Evolutionary conservation across 2,329 filamentous ascomycete genomes (phyloP), one percentile per base, ranked within the genome.

Genomic region (Daldinia sp.): DNA sequence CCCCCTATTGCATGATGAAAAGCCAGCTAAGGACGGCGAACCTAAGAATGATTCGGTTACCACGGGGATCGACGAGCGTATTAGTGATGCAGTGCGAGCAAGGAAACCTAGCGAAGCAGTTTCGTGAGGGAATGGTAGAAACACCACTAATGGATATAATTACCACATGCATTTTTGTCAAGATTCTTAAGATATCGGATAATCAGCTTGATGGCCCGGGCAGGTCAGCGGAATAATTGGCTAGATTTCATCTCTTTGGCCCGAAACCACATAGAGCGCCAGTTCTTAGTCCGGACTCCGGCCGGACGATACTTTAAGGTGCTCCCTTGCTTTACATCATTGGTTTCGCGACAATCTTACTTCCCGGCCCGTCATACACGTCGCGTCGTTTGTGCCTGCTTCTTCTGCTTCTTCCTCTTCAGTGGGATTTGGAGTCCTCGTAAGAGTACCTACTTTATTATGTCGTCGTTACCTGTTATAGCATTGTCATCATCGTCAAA

Each of bases 1-100:
- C 47, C 86, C 87, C 2, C 73, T 88, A 27, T 75, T 90, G 13
- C 80, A 77, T 30, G 83, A 85, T 13, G 82, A 85, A 54, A 71
- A 72, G 39, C 70, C 69, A 9, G 69, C 67, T 5, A 56, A 63
- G 21, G 54, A 61, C 34, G 11, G 30, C 15, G 30, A 51, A 1
- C 27, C 47, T 17, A 50, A 63, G 32, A 63, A 48, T 25, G 60
- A 61, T 30, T 71, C 71, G 2, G 72, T 67, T 11, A 74, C 78
- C 4, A 82, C 79, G 1, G 79, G 81, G 2, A 68, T 82, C 32
- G 83, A 85, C 54, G 75, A 74, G 0, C 76, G 78, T 1, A 77
- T 78, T n/a, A 81, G 76, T 61, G 80, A 83, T 65, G 75, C 79
- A 4, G 77, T 81, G 2, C 79, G 81, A 30, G 82, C 83, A 70